Base-by-base conservation (phyloP, 2,329 filamentous ascomycete genomes). In the Clarireedia monteithiana region DNA sequence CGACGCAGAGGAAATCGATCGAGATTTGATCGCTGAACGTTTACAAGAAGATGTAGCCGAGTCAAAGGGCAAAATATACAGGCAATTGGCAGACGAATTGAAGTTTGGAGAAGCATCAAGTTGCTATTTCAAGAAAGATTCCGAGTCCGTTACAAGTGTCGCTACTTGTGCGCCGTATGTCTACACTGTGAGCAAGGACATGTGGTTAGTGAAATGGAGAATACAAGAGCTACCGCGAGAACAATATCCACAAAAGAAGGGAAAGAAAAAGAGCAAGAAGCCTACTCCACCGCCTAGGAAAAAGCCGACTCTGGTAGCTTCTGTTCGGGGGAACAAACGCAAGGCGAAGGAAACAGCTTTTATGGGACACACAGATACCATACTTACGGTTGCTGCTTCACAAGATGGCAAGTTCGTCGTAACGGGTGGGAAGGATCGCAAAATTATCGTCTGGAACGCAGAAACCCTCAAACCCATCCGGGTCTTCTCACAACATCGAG, bases 31-130 rank as follows among this genome's bases (percentile, higher is more conserved):
- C 66, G 91, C 92, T 44, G 89, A 95, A 71, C 79, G 91, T 64
- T 75, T 99, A 65, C 85, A 92, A 71, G 90, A 96, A 73, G 94
- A 97, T 69, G 89, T 94, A 45, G 85, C 94, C 52, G 94, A 96
- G 73, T 83, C 83, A 55, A 96, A 96, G 74, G 94, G 94, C 57
- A 86, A 87, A 64, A 80, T 96, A 50, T 97, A 96, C 74, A 82
- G 90, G 51, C 82, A 83, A 69, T 81, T 99, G 63, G 88, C 88
- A 38, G 75, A 80, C 23, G 81, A 88, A 62, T 77, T 96, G 61
- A 82, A 85, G 60, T 87, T 95, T 69, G 75, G 75, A 50, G 74
- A 77, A 36, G 86, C 88, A 39, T 77, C 79, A 15, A 82, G 88
- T 68, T 84, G 84, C 5, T 80, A 86, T 62, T 92, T 94, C 70